Evolutionary conservation across 1,284 basidiomycete species (phyloP), one percentile per base, ranked within the genome.

Genomic region (Ustanciosporium gigantosporum): DNA sequence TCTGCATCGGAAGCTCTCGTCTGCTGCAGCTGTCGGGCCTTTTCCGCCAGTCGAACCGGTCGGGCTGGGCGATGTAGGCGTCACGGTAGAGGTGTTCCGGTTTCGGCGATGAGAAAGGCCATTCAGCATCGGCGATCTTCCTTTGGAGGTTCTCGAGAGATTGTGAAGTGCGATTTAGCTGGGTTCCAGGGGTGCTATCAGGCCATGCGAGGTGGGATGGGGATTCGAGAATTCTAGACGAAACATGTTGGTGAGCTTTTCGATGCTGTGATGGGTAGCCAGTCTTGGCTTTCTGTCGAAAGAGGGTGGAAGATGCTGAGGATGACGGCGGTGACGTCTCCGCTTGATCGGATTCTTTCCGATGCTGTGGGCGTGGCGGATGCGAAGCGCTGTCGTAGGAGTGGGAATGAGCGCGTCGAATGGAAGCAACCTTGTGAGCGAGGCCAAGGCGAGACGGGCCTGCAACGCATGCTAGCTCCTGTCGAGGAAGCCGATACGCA

Each of bases 41-140:
- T 11, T 9, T 11, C 20, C 60, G 52, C 60, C 60, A 64, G 38
- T 64, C 55, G 41, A 50, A 64, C 6, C 60, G 60, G 24, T 58
- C 55, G 4, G 60, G 60, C 25, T 58, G 49, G 1, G 46, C 53
- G 3, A 64, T 31, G n/a, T 58, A 64, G 19, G 60, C 42, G 27
- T 64, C 60, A 36, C 60, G 47, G 31, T 57, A 64, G 21, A 64
- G 41, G 8, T 64, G 53, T 17, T 58, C 29, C 13, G 53, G 43
- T 13, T 46, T 50, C n/a, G 55, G 48, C 11, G 50, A 40, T 4
- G 38, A 43, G 21, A 64, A 64, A 2, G 49, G 55, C 39, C 13
- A 41, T 5, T 3, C 4, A 4, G n/a, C 16, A 8, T 31, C 21
- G 14, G 20, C 21, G 21, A 22, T 16, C 9, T 21, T 11, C 21